Conservation (phyloP, 805 yeast species). For the Yarrowia sp. region DNA sequence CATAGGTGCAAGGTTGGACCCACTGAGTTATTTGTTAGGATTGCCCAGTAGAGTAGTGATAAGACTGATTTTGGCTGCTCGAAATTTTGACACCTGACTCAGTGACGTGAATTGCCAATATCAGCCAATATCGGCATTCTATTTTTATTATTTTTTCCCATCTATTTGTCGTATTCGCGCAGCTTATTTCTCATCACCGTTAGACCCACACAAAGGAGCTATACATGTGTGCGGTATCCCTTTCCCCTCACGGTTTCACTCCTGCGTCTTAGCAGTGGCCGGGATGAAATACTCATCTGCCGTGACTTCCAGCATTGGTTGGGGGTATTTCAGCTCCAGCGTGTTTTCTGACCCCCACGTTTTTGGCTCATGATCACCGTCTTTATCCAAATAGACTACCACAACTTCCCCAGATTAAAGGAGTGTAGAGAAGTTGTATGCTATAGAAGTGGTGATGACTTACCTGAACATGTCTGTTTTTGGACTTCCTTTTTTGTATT, state of each 20-base stretch:
- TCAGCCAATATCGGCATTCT: no score
- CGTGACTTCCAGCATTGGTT: no score
- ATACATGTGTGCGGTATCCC: background rate
- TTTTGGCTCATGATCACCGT: conserved; percentile 1
- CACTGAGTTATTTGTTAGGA: background rate
- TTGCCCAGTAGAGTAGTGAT: no score
- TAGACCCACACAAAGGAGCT: background rate
- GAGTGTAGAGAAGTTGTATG: no score
- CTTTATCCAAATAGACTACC: background rate
- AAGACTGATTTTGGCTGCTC: no score
- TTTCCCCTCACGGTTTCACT: conserved; percentile 17
- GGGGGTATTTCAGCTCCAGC: background rate
- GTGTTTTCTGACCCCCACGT: conserved; percentile 8
- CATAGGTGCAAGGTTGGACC: background rate
- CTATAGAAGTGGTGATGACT: no score
- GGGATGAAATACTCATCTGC: background rate
- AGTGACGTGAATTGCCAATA: no score
- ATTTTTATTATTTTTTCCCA: no score
- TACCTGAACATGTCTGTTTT: no score
- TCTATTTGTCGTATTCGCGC: background rate
- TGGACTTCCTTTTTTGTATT: no score
- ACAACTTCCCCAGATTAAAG: conserved; percentile 7
- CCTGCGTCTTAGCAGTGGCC: background rate
- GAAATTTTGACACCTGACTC: no score
- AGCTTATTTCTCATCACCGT: background rate